Conservation (phyloP, 345 rosid genomes). For the Gossypium stocksii region DNA sequence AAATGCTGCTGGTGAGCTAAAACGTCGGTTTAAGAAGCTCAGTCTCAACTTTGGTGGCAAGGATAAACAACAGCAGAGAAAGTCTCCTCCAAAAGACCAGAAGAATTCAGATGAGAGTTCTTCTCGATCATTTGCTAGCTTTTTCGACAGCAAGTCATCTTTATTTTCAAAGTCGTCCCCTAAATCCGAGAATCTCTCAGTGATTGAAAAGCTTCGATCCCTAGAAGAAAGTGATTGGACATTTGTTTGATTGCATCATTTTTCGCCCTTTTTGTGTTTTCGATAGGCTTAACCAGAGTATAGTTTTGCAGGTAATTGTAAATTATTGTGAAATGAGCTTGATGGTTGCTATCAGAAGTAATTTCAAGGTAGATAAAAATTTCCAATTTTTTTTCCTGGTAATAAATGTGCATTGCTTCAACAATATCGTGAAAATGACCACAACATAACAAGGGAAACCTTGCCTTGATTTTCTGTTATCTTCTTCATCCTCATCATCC, state of each 20-base stretch:
- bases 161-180: conserved; percentile 75
- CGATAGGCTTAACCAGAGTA: background rate
- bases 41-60: conserved; percentile 62
- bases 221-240: conserved; percentile 61
- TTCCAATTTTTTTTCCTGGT: background rate
- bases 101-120: conserved; percentile 42
- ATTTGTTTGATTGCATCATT: conserved; percentile 30
- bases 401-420: background rate
- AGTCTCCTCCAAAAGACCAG: conserved; percentile 36
- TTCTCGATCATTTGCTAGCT: conserved; percentile 51
- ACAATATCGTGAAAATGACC: conserved; percentile 1
- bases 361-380: background rate
- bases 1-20: conserved; percentile 37
- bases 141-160: conserved; percentile 83
- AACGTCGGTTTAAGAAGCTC: conserved; percentile 59
- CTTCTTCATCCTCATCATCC: conserved; percentile 8
- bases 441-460: background rate
- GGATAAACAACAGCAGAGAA: conserved; percentile 47
- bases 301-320: conserved; percentile 37
- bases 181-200: conserved; percentile 36
- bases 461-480: background rate
- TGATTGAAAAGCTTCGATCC: conserved; percentile 19
- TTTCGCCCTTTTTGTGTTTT: background rate
- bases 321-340: conserved; percentile 13
- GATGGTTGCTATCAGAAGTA: background rate